Evolutionary conservation across 1,284 basidiomycete genomes (phyloP).

Genomic region (Cutaneotrichosporon sp.): DNA sequence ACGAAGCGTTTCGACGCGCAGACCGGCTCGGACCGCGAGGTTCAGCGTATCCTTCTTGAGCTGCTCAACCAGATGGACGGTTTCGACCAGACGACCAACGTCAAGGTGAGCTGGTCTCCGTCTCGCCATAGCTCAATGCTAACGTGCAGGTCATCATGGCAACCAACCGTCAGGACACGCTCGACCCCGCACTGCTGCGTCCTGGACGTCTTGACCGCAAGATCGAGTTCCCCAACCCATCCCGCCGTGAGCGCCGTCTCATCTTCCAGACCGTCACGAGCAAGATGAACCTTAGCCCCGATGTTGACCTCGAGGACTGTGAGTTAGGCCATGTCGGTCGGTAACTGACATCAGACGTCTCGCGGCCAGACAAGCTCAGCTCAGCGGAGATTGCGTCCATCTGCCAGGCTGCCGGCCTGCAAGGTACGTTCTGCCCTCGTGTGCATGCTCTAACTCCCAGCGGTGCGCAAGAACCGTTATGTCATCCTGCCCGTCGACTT

Average conservation of each 20-base stretch:
- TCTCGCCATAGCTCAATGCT: neutral
- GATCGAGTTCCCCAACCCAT: slow-evolving; percentile 97
- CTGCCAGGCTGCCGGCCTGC: slow-evolving; percentile 94
- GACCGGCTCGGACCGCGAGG: slow-evolving; percentile 98
- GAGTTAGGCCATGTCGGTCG: slow-evolving; percentile 49
- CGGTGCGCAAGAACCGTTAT: slow-evolving; percentile 97
- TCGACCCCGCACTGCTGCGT: slow-evolving; percentile 94
- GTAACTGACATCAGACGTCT: slow-evolving; percentile 69
- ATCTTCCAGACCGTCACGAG: slow-evolving; percentile 98
- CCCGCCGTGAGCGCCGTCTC: slow-evolving; percentile 90
- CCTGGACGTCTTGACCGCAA: slow-evolving; percentile 98
- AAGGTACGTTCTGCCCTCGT: slow-evolving; percentile 64
- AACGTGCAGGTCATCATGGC: slow-evolving; percentile 89
- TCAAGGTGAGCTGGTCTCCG: slow-evolving; percentile 71
- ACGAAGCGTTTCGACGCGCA: slow-evolving; percentile 99
- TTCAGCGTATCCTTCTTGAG: slow-evolving; percentile 98
- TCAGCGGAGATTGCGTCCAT: slow-evolving; percentile 96
- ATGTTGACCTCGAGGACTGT: slow-evolving; percentile 99
- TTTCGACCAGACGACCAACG: slow-evolving; percentile 98
- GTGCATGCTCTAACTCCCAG: slow-evolving; percentile 54
- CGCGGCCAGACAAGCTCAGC: slow-evolving; percentile 91
- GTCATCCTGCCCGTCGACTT: slow-evolving; percentile 96
- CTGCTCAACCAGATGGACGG: slow-evolving; percentile 99
- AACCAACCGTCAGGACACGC: slow-evolving; percentile 92
- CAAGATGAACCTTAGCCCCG: slow-evolving; percentile 98